A percentile compares a stretch with the other conserved stretches of the same genome.
These are phyloP conservation scores for Beauveria scarabaeidicola DNA, from an alignment of 2,329 filamentous ascomycete species.

Conservation along the genomic window DNA sequence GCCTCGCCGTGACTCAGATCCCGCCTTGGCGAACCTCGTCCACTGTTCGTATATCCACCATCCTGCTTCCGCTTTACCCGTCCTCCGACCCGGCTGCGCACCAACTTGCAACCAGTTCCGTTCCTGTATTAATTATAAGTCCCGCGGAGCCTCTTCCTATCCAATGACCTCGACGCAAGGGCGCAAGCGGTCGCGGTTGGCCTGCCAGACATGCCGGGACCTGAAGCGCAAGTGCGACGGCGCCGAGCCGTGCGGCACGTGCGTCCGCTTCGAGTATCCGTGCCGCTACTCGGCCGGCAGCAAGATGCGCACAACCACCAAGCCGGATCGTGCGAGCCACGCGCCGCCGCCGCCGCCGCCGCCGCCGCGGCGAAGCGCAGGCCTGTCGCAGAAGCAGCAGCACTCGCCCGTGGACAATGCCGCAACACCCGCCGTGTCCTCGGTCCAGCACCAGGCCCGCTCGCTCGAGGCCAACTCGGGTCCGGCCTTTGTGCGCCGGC, in stretches of 20 bases:
- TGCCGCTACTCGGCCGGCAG: slow-evolving; percentile 34
- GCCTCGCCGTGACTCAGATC: not conserved
- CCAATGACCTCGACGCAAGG: slow-evolving; percentile 12
- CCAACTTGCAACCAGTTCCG: not conserved
- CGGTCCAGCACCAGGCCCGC: slow-evolving; percentile 12
- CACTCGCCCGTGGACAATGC: slow-evolving; percentile 12
- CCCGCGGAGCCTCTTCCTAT: not conserved
- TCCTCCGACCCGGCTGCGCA: not conserved
- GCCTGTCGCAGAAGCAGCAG: not conserved
- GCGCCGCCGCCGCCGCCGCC: not conserved
- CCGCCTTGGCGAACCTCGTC: not conserved
- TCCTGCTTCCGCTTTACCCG: slow-evolving; percentile 8
- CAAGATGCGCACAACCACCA: slow-evolving; percentile 13
- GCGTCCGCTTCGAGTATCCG: slow-evolving; percentile 43
- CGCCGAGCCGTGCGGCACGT: slow-evolving; percentile 42
- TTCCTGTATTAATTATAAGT: not conserved
- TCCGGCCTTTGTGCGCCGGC: slow-evolving; percentile 43
- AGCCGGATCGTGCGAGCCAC: not conserved
- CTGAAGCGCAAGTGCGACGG: slow-evolving; percentile 51
- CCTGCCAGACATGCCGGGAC: slow-evolving; percentile 43
- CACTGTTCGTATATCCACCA: slow-evolving; percentile 2
- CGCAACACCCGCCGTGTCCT: slow-evolving; percentile 20
- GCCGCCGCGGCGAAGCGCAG: not conserved
- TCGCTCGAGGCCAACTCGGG: slow-evolving; percentile 50
- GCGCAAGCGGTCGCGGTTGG: slow-evolving; percentile 32